These are phyloP conservation scores for Kluyveromyces dobzhanskii DNA, from an alignment of 805 yeast genomes.

Conservation along the genomic window DNA sequence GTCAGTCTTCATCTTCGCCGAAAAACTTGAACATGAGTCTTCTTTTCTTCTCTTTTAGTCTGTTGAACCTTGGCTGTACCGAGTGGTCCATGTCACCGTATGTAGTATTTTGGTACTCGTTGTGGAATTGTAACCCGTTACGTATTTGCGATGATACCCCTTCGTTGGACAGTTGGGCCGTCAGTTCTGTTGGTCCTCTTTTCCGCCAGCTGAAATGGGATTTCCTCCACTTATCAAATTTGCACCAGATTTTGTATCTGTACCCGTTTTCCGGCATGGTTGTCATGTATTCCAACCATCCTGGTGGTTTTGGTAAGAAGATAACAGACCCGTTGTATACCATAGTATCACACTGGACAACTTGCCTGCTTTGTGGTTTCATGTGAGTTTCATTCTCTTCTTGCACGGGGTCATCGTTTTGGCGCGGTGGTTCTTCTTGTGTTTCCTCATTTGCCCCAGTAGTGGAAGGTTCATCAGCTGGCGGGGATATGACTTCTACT, in stretches of 20 bases:
- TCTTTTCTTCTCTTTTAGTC: conserved; percentile 7
- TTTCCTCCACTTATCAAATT: not conserved
- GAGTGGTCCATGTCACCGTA: conserved; percentile 7
- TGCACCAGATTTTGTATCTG: not conserved
- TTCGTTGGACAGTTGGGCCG: not conserved
- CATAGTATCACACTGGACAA: not conserved
- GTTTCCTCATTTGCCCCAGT: no score
- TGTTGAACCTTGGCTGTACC: not conserved
- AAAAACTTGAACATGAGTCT: conserved; percentile 10
- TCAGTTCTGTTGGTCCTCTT: not conserved
- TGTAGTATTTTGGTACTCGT: conserved; percentile 6
- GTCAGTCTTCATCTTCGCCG: conserved; percentile 7
- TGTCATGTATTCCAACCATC: not conserved
- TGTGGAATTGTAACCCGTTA: not conserved
- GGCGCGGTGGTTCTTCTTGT: no score
- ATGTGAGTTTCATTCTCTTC: no score
- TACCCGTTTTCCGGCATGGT: not conserved
- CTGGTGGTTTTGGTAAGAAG: not conserved
- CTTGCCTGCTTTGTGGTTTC: no score
- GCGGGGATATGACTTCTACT: no score
- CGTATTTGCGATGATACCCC: not conserved
- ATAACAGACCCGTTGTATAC: not conserved
- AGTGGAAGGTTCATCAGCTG: no score
- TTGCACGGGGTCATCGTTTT: no score
- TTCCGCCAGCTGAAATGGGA: not conserved